Base-by-base conservation (phyloP, 139 green algal species). In the Micromonas commoda region DNA sequence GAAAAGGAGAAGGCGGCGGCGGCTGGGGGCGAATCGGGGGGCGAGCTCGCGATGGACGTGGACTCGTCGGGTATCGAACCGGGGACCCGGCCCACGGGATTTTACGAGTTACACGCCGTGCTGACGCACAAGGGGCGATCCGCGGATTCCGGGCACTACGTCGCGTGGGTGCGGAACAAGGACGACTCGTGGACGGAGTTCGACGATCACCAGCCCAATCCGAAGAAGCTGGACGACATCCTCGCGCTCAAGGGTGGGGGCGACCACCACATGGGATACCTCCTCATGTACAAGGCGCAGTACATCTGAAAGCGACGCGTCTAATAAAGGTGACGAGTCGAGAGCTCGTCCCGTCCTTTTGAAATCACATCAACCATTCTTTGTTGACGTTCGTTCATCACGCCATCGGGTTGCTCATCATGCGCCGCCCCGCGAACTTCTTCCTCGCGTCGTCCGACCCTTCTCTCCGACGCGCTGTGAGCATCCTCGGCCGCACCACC, bases 121-220 rank as follows among this genome's bases (percentile, higher is more conserved):
- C 86, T 99, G 24, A 99, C 96, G 16, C 96, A 99, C 90, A 99
- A 98, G 86, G 96, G 96, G 2, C 89, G 96, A 72, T 93, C 81
- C 60, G 93, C 94, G 0, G 95, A 99, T 84, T 91, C 83, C 19
- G 96, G 96, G 13, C 96, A 99, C 81, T 99, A 99, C 80, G 90
- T 97, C 3, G 82, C 91, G 13, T 99, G 95, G 95, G 87, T 94
- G 61, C 69, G 68, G 61, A 53, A 61, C 32, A 76, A 81, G 28
- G 92, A 97, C 57, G 91, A 89, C 19, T 73, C 86, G 32, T 99
- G 95, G 95, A 86, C 97, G 6, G 82, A 95, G 76, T 99, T 97
- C 84, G 95, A 99, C 74, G 95, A 99, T 83, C 93, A 99, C 64
- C 80, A 75, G 37, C 57, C 63, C 6, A 78, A 65, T 34, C 29